A percentile compares a stretch with the other conserved stretches of the same genome.
Evolutionary conservation across 352 stramenopile species (phyloP).

Genomic region (Globisporangium uncinulatum): DNA sequence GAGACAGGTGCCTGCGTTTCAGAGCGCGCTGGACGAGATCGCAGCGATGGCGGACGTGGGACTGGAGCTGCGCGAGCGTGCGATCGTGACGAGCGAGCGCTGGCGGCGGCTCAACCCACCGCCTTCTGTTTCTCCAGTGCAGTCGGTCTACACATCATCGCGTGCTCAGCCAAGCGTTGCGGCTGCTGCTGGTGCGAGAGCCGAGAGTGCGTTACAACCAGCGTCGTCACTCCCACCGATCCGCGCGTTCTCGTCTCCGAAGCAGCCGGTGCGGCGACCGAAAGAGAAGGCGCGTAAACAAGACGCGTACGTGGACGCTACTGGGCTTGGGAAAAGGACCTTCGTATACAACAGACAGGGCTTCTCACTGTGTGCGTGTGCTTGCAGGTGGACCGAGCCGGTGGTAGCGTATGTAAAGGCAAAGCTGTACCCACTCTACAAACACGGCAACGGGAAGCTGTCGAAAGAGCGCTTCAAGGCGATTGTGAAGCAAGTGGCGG

Average conservation of each 20-base stretch:
- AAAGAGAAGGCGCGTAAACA: slow-evolving; percentile 40
- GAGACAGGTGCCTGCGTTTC: slow-evolving; percentile 27
- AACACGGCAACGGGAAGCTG: slow-evolving; percentile 46
- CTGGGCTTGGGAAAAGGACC: too few relatives aligned
- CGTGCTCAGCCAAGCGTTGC: too few relatives aligned
- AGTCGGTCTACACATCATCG: too few relatives aligned
- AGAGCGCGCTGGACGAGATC: slow-evolving; percentile 27
- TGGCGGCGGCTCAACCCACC: slow-evolving; percentile 43
- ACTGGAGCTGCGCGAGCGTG: slow-evolving; percentile 30
- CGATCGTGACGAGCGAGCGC: slow-evolving; percentile 31
- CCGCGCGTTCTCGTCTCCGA: slow-evolving; percentile 34
- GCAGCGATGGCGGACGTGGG: slow-evolving; percentile 22
- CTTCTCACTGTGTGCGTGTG: neutral
- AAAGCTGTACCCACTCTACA: slow-evolving; percentile 79
- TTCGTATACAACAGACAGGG: too few relatives aligned
- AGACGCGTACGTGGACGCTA: slow-evolving; percentile 28
- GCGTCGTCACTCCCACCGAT: slow-evolving; percentile 29
- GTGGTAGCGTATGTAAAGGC: slow-evolving; percentile 76
- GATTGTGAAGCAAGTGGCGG: slow-evolving; percentile 68
- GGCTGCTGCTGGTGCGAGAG: neutral
- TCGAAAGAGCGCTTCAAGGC: slow-evolving; percentile 72
- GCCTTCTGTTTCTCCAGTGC: neutral
- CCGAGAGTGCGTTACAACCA: slow-evolving; percentile 2
- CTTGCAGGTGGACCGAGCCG: slow-evolving; percentile 36
- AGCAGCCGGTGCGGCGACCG: slow-evolving; percentile 19